These are phyloP conservation scores for Diplodia sapinea DNA, from an alignment of 2,329 filamentous ascomycete species.

Conservation along the genomic window DNA sequence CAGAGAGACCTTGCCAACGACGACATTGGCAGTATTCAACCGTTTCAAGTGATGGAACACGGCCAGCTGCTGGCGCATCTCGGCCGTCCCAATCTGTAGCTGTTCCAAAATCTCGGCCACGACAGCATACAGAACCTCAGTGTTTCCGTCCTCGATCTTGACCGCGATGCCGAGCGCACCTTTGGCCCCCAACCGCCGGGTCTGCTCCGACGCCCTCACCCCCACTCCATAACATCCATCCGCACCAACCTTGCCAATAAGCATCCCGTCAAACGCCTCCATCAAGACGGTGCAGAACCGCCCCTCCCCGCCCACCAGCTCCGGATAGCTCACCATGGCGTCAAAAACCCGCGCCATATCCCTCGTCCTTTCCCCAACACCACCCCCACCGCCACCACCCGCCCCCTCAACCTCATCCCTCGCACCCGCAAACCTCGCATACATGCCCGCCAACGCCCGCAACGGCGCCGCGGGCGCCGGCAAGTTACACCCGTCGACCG, in stretches of 20 bases:
- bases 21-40: slow-evolving; percentile 49
- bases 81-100: slow-evolving; percentile 47
- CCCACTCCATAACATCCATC: slow-evolving; percentile 58
- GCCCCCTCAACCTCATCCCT: slow-evolving; percentile 34
- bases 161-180: slow-evolving; percentile 54
- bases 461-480: slow-evolving; percentile 54
- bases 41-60: slow-evolving; percentile 45
- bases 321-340: slow-evolving; percentile 52
- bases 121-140: slow-evolving; percentile 53
- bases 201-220: slow-evolving; percentile 48
- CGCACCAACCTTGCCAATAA: slow-evolving; percentile 58
- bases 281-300: slow-evolving; percentile 58
- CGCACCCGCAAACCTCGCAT: slow-evolving; percentile 48
- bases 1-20: slow-evolving; percentile 41
- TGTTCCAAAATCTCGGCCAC: slow-evolving; percentile 54
- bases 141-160: slow-evolving; percentile 58
- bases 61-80: slow-evolving; percentile 41
- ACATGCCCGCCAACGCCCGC: slow-evolving; percentile 45
- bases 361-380: slow-evolving; percentile 11
- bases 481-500: slow-evolving; percentile 56
- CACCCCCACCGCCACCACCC: slow-evolving; percentile 18
- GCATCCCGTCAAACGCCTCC: slow-evolving; percentile 44
- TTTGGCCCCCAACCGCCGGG: slow-evolving; percentile 41
- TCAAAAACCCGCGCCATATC: slow-evolving; percentile 48
- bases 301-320: slow-evolving; percentile 54